phyloP scores from a whole-genome alignment of 1,284 basidiomycete genomes.

The Coniferiporia sulphurascens region DNA sequence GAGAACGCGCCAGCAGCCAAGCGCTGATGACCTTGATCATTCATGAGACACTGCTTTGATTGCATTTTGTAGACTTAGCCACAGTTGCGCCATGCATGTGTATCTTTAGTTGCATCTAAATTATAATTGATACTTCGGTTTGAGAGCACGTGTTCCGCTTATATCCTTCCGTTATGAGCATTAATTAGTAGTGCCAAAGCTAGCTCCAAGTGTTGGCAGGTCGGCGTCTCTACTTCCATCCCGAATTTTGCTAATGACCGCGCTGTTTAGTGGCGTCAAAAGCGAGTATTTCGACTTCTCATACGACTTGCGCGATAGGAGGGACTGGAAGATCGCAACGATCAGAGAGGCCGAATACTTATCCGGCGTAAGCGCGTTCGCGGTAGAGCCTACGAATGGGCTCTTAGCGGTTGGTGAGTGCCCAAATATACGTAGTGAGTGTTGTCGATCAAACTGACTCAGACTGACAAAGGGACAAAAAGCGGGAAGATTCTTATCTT shows the following conservation, averaged over 20 bases:
- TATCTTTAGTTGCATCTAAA: slow-evolving; percentile 13
- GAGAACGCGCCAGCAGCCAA: slow-evolving; percentile 9
- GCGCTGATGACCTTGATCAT: neutral
- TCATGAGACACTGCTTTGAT: neutral
- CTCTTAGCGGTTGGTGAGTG: slow-evolving; percentile 65
- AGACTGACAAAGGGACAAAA: slow-evolving; percentile 44
- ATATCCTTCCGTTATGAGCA: no score
- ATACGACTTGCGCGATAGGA: slow-evolving; percentile 45
- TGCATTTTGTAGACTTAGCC: neutral
- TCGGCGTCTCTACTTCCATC: neutral
- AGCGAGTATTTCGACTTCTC: slow-evolving; percentile 44
- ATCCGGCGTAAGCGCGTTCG: slow-evolving; percentile 54
- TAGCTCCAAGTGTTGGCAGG: no score
- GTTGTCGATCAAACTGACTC: no score
- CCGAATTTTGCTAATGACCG: neutral
- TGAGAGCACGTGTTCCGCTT: no score
- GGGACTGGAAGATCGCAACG: slow-evolving; percentile 51
- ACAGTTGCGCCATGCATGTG: neutral
- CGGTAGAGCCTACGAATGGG: slow-evolving; percentile 68
- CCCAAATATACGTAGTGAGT: neutral
- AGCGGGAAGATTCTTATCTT: slow-evolving; percentile 56
- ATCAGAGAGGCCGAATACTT: slow-evolving; percentile 47
- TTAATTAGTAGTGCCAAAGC: no score
- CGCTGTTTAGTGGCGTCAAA: slow-evolving; percentile 9
- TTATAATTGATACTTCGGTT: slow-evolving; percentile 5